Percentiles rank a stretch among this genome's conserved stretches.
phyloP scores from a whole-genome alignment of 192 early-diverging fungal species.

The Rhizophagus prolifer region DNA sequence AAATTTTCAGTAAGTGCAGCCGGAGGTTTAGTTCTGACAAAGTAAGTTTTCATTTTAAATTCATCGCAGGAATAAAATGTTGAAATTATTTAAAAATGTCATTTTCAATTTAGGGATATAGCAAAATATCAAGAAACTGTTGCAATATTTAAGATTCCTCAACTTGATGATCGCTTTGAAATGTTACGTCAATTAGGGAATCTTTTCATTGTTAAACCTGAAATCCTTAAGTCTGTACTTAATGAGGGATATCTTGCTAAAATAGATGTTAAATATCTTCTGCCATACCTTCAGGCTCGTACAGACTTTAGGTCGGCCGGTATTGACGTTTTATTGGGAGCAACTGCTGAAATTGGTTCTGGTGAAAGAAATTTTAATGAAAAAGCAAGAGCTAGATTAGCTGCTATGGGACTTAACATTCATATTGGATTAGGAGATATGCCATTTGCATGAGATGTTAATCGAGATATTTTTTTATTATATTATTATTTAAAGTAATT shows the following conservation, averaged over 20 bases:
- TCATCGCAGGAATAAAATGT: background rate
- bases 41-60: conserved; percentile 48
- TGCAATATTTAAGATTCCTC: conserved; percentile 67
- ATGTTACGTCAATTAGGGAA: conserved; percentile 91
- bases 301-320: conserved; percentile 77
- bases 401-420: conserved; percentile 22
- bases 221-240: conserved; percentile 84
- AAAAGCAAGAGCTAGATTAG: conserved; percentile 25
- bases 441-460: background rate
- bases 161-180: conserved; percentile 82
- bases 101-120: conserved; percentile 67
- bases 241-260: conserved; percentile 82
- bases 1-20: conserved; percentile 82
- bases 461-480: too few relatives aligned
- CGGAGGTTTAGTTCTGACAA: conserved; percentile 85
- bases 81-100: background rate
- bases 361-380: conserved; percentile 26
- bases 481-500: too few relatives aligned
- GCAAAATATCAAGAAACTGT: conserved; percentile 91
- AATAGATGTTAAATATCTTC: conserved; percentile 75
- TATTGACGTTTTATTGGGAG: conserved; percentile 54
- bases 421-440: background rate
- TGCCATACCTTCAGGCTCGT: conserved; percentile 84
- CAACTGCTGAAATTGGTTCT: conserved; percentile 29
- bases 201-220: conserved; percentile 89